Base-by-base conservation (phyloP, 2,329 filamentous ascomycete genomes). In the Nigrospora osmanthi region DNA sequence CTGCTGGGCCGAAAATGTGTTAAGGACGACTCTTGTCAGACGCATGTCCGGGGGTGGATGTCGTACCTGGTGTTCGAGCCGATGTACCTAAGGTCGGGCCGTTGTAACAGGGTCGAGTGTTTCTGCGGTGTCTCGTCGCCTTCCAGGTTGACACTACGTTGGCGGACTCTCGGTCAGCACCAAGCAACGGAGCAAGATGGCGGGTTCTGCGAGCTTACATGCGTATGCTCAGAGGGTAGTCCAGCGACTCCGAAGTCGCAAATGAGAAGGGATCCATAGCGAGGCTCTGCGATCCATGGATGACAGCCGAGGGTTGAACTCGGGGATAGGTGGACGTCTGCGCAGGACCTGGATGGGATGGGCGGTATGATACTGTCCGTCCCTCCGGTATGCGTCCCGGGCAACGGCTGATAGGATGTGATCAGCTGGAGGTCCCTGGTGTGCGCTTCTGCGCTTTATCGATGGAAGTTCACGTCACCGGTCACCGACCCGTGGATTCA, bases 241-340 rank as follows among this genome's bases (percentile, higher is more conserved):
- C 77, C 55, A 97, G 75, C 64, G 87, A 82, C 53, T 89, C 85
- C 48, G 93, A 95, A 59, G 83, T 88, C 54, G 89, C 90, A 71
- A 97, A 97, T 30, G 90, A 95, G 67, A 95, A 96, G 43, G 90
- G 85, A 68, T 98, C 93, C 89, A 96, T 96, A 37, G 38, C 53
- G 37, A 47, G 31, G 34, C 32, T 16, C 30, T 12, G 34, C 12
- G 44, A 17, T 28, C 39, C 39, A 34, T 23, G 31, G 31, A 41
- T 41, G 31, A 19, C 39, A 41, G 23, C 23, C 23, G 23, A 28
- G 23, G 23, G 23, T 28, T 10, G 23, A 10, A 7, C 10, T 7
- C 23, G 9, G 23, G 9, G 23, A 28, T 6, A 28, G n/a, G n/a
- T n/a, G n/a, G 23, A 28, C 23, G 23, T 28, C 23, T 28, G 23